Conservation (phyloP, 345 rosid genomes). For the Salix suchowensis region DNA sequence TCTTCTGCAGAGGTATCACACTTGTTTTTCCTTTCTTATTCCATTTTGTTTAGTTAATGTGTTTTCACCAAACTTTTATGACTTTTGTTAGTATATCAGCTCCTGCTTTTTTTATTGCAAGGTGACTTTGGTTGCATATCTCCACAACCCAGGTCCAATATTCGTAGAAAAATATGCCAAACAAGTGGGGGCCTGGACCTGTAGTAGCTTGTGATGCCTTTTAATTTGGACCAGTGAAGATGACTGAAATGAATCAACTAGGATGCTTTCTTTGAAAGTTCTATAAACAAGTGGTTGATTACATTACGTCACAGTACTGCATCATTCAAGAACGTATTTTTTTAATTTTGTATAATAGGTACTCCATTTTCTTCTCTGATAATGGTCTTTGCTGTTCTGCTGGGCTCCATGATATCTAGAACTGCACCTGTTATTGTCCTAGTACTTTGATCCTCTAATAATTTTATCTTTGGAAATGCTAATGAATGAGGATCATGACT, state of each 20-base stretch:
- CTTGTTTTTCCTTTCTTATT: neutral
- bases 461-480: neutral
- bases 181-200: neutral
- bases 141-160: neutral
- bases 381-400: too few relatives aligned
- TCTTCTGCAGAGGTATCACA: neutral
- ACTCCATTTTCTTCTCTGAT: neutral
- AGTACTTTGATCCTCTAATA: neutral
- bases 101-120: neutral
- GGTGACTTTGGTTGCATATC: neutral
- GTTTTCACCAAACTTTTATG: neutral
- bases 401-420: neutral
- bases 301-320: neutral
- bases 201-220: neutral
- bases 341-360: neutral
- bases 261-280: neutral
- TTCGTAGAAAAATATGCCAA: neutral
- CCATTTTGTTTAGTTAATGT: neutral
- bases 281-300: neutral
- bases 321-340: neutral
- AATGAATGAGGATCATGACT: neutral
- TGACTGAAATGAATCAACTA: conserved; percentile 8
- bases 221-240: conserved; percentile 6
- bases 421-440: neutral
- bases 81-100: neutral